A percentile compares a stretch with the other conserved stretches of the same genome.
Evolutionary conservation across 2,329 filamentous ascomycete genomes (phyloP).

Genomic region (Didymellaceae sp.): DNA sequence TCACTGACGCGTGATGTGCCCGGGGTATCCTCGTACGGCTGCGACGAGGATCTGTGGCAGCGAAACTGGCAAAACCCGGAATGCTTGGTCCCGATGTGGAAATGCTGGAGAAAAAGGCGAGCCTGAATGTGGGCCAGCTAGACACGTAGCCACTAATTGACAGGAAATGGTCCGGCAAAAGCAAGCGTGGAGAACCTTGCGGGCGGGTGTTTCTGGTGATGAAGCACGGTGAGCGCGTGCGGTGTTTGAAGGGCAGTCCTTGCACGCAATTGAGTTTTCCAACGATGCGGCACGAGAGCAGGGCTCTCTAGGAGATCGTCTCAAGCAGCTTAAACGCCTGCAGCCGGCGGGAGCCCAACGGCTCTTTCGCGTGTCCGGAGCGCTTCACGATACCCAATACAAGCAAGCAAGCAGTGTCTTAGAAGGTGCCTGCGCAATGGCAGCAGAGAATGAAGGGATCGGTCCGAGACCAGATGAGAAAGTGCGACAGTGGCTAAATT

Average conservation of each 20-base stretch:
- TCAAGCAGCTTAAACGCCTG: slow-evolving; percentile 45
- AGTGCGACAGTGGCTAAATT: slow-evolving; percentile 45
- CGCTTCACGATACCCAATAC: slow-evolving; percentile 36
- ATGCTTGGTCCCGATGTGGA: slow-evolving; percentile 45
- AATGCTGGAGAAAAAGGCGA: slow-evolving; percentile 43
- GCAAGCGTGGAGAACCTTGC: slow-evolving; percentile 45
- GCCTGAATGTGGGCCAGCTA: slow-evolving; percentile 34
- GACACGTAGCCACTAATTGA: slow-evolving; percentile 41
- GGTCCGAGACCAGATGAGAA: slow-evolving; percentile 42
- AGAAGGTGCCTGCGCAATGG: slow-evolving; percentile 36
- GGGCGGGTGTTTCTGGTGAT: slow-evolving; percentile 32
- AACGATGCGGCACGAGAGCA: slow-evolving; percentile 35
- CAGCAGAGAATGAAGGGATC: slow-evolving; percentile 44
- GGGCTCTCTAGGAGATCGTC: slow-evolving; percentile 39
- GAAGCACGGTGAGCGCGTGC: slow-evolving; percentile 39
- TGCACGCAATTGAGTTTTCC: slow-evolving; percentile 40
- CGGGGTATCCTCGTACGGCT: slow-evolving; percentile 48
- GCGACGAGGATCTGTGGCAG: slow-evolving; percentile 44
- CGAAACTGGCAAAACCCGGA: slow-evolving; percentile 38
- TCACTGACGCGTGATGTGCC: slow-evolving; percentile 40
- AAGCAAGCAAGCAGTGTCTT: slow-evolving; percentile 11
- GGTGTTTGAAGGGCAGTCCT: slow-evolving; percentile 45
- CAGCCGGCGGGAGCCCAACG: slow-evolving; percentile 39
- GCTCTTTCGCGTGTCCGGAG: slow-evolving; percentile 40
- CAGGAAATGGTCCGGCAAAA: slow-evolving; percentile 40